Evolutionary conservation across 164 flowering plant genomes (phyloP).

Genomic region (Nymphaea thermarum): DNA sequence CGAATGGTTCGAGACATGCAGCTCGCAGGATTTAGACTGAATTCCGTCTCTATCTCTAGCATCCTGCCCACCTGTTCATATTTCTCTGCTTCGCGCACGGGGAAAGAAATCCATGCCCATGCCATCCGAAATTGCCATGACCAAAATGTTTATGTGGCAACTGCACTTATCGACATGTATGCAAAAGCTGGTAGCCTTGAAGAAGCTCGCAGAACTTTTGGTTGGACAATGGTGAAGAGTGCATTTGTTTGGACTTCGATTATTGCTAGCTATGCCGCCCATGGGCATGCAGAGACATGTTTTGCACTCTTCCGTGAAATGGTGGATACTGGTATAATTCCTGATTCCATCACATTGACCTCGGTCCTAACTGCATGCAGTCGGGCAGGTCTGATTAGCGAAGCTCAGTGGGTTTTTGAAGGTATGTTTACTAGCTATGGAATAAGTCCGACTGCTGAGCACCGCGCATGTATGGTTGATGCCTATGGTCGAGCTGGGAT

Average conservation of each 20-base stretch:
- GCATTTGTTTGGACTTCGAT: slow-evolving; percentile 78
- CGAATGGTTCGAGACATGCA: slow-evolving; percentile 40
- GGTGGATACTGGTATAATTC: slow-evolving; percentile 33
- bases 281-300: slow-evolving; percentile 53
- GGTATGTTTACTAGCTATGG: slow-evolving; percentile 33
- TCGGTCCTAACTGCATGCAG: slow-evolving; percentile 73
- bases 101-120: slow-evolving; percentile 59
- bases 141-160: slow-evolving; percentile 44
- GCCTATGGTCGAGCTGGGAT: slow-evolving; percentile 61
- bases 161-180: slow-evolving; percentile 64
- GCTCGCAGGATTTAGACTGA: slow-evolving; percentile 36
- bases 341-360: slow-evolving; percentile 66
- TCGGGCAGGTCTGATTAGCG: slow-evolving; percentile 54
- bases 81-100: slow-evolving; percentile 40
- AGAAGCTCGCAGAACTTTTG: slow-evolving; percentile 43
- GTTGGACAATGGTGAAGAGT: slow-evolving; percentile 28
- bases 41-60: slow-evolving; percentile 58
- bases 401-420: slow-evolving; percentile 48
- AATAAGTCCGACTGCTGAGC: slow-evolving; percentile 48
- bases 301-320: slow-evolving; percentile 40
- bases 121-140: slow-evolving; percentile 40
- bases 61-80: slow-evolving; percentile 54
- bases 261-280: slow-evolving; percentile 63
- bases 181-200: slow-evolving; percentile 57
- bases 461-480: slow-evolving; percentile 84